Percentiles rank a stretch among this genome's conserved stretches.
These are phyloP conservation scores for Pyrenophora tritici-repentis DNA, from an alignment of 2,329 filamentous ascomycete species.

Conservation along the genomic window DNA sequence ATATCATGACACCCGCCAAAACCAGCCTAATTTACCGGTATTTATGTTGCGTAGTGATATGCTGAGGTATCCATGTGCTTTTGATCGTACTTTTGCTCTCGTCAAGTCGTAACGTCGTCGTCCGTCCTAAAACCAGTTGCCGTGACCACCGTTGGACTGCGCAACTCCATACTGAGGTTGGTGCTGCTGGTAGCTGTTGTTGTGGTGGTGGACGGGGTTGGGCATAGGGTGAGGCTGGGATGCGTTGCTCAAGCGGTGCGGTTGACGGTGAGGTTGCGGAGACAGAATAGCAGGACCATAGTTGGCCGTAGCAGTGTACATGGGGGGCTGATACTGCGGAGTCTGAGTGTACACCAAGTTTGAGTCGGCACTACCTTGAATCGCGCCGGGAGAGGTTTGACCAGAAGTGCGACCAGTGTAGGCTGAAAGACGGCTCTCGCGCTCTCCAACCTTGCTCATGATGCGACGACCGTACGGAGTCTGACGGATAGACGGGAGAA, in stretches of 20 bases:
- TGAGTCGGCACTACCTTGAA: constrained; percentile 32
- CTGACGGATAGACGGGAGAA: constrained; percentile 81
- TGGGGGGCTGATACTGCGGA: constrained; percentile 32
- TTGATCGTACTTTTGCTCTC: constrained; percentile 53
- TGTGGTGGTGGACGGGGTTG: constrained; percentile 45
- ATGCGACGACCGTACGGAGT: constrained; percentile 96
- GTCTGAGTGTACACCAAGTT: constrained; percentile 27
- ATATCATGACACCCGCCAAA: constrained; percentile 22
- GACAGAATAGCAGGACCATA: constrained; percentile 45
- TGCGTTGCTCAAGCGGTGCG: constrained; percentile 46
- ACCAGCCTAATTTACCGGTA: constrained; percentile 27
- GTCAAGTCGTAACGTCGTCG: constrained; percentile 57
- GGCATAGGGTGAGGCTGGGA: constrained; percentile 44
- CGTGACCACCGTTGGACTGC: constrained; percentile 10
- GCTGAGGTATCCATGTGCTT: constrained; percentile 22
- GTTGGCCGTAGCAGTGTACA: constrained; percentile 44
- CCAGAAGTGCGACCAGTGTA: constrained; percentile 37
- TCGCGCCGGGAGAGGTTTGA: constrained; percentile 35
- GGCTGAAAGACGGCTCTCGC: constrained; percentile 50
- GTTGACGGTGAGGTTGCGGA: constrained; percentile 41
- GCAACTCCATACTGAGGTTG: constrained; percentile 45
- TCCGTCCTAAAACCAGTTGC: constrained; percentile 15
- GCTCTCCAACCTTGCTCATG: constrained; percentile 77
- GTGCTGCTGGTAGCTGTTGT: constrained; percentile 47
- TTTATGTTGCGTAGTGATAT: constrained; percentile 28